A percentile compares a stretch with the other conserved stretches of the same genome.
Conservation (phyloP, 2,329 filamentous ascomycete genomes). For the Alternaria conjuncta region DNA sequence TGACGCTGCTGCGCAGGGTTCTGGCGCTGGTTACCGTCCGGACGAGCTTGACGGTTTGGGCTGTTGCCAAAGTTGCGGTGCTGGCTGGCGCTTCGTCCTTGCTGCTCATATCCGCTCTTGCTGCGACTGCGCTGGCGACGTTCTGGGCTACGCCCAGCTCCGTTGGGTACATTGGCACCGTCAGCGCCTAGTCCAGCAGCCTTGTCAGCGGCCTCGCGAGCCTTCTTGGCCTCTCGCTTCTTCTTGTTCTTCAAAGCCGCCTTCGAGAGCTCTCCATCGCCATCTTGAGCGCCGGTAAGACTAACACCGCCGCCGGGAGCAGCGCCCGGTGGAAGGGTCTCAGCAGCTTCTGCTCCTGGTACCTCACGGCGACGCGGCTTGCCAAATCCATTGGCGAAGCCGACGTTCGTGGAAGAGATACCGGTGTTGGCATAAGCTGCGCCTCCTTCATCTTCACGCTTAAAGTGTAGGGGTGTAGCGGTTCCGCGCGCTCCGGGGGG, state of each 20-base stretch:
- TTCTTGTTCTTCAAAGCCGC: conserved; percentile 96
- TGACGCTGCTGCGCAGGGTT: conserved; percentile 34
- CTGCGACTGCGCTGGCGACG: conserved; percentile 65
- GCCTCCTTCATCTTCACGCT: conserved; percentile 95
- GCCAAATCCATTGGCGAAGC: conserved; percentile 78
- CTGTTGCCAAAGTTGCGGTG: conserved; percentile 42
- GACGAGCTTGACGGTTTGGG: conserved; percentile 38
- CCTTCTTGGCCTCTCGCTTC: conserved; percentile 93
- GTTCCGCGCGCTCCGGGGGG: conserved; percentile 91
- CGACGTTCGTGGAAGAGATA: conserved; percentile 63
- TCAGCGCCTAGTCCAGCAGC: conserved; percentile 43
- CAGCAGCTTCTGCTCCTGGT: conserved; percentile 80
- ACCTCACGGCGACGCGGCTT: conserved; percentile 75
- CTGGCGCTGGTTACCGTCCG: conserved; percentile 35
- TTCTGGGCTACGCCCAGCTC: conserved; percentile 67
- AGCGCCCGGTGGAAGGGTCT: conserved; percentile 70
- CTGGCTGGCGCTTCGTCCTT: conserved; percentile 40
- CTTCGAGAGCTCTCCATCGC: conserved; percentile 80
- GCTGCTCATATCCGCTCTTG: conserved; percentile 38
- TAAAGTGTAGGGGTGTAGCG: conserved; percentile 90
- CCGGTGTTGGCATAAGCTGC: conserved; percentile 86
- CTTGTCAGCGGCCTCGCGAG: conserved; percentile 74
- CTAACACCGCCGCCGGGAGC: conserved; percentile 70
- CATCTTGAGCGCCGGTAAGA: conserved; percentile 68
- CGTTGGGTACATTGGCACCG: conserved; percentile 33